Evolutionary conservation across 1,139 yeast genomes (phyloP).

Genomic region (Lodderomyces elongisporus): DNA sequence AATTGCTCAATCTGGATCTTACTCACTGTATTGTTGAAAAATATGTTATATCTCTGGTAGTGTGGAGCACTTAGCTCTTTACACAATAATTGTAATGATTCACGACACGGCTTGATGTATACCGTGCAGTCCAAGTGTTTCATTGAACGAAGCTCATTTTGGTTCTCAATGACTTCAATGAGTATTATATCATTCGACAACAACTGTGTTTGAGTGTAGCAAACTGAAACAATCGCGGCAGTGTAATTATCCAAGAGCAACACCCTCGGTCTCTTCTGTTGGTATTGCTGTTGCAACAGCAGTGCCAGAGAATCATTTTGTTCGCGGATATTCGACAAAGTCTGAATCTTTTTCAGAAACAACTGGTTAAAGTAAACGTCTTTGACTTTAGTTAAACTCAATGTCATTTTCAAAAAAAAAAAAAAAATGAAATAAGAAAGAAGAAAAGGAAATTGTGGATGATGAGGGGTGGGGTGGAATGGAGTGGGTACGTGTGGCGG

Average conservation of each 20-base stretch:
- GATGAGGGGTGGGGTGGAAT: too few species aligned
- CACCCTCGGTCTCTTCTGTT: constrained; percentile 51
- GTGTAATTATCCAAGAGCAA: constrained; percentile 76
- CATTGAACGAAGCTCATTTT: constrained; percentile 60
- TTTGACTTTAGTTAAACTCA: constrained; percentile 33
- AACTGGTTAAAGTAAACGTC: constrained; percentile 35
- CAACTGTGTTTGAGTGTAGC: constrained; percentile 81
- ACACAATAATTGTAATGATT: constrained; percentile 53
- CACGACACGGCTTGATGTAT: constrained; percentile 69
- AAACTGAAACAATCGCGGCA: constrained; percentile 76
- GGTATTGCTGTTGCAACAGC: constrained; percentile 2
- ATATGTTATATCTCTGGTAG: constrained; percentile 70
- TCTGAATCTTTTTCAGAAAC: constrained; percentile 14
- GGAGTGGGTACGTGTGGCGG: too few species aligned
- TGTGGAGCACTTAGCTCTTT: constrained; percentile 74
- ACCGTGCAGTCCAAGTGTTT: constrained; percentile 80
- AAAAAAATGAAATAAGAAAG: too few species aligned
- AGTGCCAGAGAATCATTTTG: not conserved
- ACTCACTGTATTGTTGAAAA: constrained; percentile 67
- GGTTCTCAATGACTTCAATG: constrained; percentile 65
- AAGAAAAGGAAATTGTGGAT: too few species aligned
- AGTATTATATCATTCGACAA: constrained; percentile 77
- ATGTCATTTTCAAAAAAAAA: constrained; percentile 26
- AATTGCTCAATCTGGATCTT: constrained; percentile 76
- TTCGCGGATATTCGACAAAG: constrained; percentile 1